These are phyloP conservation scores for Trifolium fragiferum DNA, from an alignment of 306 rosid species.

Conservation along the genomic window DNA sequence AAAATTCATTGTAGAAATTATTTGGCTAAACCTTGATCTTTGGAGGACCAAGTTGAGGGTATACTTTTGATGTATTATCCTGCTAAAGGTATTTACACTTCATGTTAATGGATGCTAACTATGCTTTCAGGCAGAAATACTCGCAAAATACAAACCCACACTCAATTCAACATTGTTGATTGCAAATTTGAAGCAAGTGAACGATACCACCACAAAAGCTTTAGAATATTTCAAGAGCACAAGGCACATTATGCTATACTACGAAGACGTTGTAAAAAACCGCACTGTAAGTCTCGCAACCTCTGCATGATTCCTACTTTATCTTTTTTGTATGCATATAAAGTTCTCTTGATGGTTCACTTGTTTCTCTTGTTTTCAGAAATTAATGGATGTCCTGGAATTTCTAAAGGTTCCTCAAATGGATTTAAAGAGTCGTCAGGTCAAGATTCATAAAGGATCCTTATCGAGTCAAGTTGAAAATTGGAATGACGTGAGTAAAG, in stretches of 20 bases:
- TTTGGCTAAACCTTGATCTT: background rate
- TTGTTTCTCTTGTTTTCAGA: conserved; percentile 63
- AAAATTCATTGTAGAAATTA: background rate
- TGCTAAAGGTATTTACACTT: conserved; percentile 23
- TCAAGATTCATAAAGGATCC: conserved; percentile 88
- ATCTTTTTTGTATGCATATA: background rate
- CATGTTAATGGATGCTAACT: conserved; percentile 33
- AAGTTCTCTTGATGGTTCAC: conserved; percentile 4
- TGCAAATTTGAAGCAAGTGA: conserved; percentile 67
- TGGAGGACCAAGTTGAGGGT: background rate
- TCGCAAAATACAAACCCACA: conserved; percentile 89
- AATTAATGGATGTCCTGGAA: conserved; percentile 74
- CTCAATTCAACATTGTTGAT: conserved; percentile 74
- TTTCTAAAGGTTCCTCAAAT: conserved; percentile 79
- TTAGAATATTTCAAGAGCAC: conserved; percentile 90
- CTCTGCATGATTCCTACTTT: conserved; percentile 5
- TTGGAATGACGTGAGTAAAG: conserved; percentile 66
- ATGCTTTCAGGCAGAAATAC: conserved; percentile 82
- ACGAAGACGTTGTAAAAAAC: conserved; percentile 85
- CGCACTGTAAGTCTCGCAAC: conserved; percentile 65
- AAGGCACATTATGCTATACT: conserved; percentile 76
- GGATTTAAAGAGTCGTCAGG: conserved; percentile 84
- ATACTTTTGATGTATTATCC: background rate
- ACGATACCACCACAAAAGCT: conserved; percentile 74
- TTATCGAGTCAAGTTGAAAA: conserved; percentile 71